phyloP scores from a whole-genome alignment of 805 yeast species.

The Saccharomyces cerevisiae region DNA sequence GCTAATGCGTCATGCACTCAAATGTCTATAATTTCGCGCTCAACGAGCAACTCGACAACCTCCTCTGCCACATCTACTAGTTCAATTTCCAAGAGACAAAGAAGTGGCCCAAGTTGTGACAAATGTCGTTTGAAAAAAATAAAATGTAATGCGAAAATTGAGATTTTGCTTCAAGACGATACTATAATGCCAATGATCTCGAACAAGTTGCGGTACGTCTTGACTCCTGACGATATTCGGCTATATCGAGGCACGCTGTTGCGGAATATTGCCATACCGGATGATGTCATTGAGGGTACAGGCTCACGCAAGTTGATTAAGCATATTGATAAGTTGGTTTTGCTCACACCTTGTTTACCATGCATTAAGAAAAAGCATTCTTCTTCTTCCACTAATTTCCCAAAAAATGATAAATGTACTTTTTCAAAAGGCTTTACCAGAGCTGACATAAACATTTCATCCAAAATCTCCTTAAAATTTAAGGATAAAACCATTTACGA shows the following conservation, averaged over 20 bases:
- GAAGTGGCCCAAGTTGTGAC: slow-evolving; percentile 73
- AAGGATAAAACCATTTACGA: slow-evolving; percentile 12
- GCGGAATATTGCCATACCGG: not conserved
- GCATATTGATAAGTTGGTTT: slow-evolving; percentile 33
- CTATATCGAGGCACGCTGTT: not conserved
- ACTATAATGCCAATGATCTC: slow-evolving; percentile 10
- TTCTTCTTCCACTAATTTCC: not conserved
- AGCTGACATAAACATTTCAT: slow-evolving; percentile 18
- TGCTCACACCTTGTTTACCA: slow-evolving; percentile 48
- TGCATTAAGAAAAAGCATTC: slow-evolving; percentile 31
- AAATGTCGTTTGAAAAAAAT: slow-evolving; percentile 63
- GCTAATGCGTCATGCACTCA: not conserved
- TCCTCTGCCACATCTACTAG: not conserved
- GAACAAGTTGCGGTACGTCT: slow-evolving; percentile 17
- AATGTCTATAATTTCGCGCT: not conserved
- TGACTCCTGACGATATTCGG: slow-evolving; percentile 13
- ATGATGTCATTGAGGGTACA: not conserved
- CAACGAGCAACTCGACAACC: not conserved
- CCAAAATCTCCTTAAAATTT: slow-evolving; percentile 11
- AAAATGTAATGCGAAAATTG: slow-evolving; percentile 64
- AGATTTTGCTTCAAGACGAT: slow-evolving; percentile 31
- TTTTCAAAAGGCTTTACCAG: slow-evolving; percentile 51
- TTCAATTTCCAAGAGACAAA: slow-evolving; percentile 38
- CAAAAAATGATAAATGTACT: slow-evolving; percentile 30
- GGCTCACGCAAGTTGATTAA: slow-evolving; percentile 12